Base-by-base conservation (phyloP, 164 flowering plant species). In the Protea cynaroides region DNA sequence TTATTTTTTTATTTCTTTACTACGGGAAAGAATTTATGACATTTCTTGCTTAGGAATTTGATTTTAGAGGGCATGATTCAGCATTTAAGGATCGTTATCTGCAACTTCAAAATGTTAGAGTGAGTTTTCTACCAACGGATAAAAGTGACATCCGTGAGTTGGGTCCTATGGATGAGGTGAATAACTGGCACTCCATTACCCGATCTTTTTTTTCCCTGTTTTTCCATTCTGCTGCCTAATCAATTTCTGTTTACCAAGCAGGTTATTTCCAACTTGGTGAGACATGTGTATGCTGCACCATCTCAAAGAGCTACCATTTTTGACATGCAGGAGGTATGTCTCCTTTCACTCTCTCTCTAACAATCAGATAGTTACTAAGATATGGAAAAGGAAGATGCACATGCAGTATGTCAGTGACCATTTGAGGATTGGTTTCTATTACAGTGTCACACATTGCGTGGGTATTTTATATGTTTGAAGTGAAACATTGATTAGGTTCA, bases 81-180 rank as follows among this genome's bases (percentile, higher is more conserved):
- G 95, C 96, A 62, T 92, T 89, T 59, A 89, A 88, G 69, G 95
- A 92, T 62, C 73, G 94, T 38, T 78, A 71, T 61, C 67, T 89
- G 67, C 89, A 82, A 52, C 47, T 89, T 64, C 96, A 92, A 65
- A 92, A 86, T 71, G 90, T 92, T 25, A 80, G 96, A 74, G 81
- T 87, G 72, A 84, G 92, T 68, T 92, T 92, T 53, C 72, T 87
- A 70, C 96, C 96, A n/a, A 92, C 94, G 8, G 75, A 77, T 24
- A 86, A 89, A 64, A 78, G 62, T 2, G 96, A 89, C 68, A 71
- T 92, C 69, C 95, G 76, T 65, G 98, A 92, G 2, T 65, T 89
- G 75, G 98, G 96, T 56, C 86, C 98, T 50, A 82, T 89, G 83
- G 80, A 85, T 23, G 86, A 89, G 89, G 96, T 91, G 72, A 63